A percentile compares a stretch with the other conserved stretches of the same genome.
These are phyloP conservation scores for Peniophora sp. DNA, from an alignment of 1,284 basidiomycete genomes.

Conservation along the genomic window DNA sequence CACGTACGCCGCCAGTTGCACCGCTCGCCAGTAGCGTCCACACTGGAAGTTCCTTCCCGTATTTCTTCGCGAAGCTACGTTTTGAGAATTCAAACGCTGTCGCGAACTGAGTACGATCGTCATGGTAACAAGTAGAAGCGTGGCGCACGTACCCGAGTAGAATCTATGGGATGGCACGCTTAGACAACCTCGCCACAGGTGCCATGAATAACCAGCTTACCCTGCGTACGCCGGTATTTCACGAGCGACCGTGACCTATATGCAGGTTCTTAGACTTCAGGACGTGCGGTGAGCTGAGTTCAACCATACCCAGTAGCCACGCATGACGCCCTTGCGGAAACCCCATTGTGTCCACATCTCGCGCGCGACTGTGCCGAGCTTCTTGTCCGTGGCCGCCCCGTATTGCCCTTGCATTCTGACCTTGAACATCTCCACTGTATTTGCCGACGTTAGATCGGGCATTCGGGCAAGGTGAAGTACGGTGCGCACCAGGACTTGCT, in stretches of 20 bases:
- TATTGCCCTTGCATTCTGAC: constrained; percentile 98
- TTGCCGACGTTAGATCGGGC: not conserved
- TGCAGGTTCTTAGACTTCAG: constrained; percentile 1
- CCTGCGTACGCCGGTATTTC: constrained; percentile 96
- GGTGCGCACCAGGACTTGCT: constrained; percentile 70
- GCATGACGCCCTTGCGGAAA: constrained; percentile 83
- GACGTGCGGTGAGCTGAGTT: not conserved
- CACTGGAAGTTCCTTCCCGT: constrained; percentile 69
- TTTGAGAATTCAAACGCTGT: constrained; percentile 86
- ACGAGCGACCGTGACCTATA: constrained; percentile 80
- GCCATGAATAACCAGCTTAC: constrained; percentile 29
- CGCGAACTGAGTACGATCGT: not conserved
- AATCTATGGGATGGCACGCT: constrained; percentile 34
- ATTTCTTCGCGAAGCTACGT: constrained; percentile 58
- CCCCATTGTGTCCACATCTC: constrained; percentile 88
- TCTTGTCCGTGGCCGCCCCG: constrained; percentile 69
- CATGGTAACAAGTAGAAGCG: not conserved
- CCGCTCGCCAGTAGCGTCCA: constrained; percentile 88
- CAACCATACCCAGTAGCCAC: constrained; percentile 83
- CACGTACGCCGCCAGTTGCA: constrained; percentile 79
- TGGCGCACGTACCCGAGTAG: constrained; percentile 50
- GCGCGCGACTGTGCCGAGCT: constrained; percentile 57
- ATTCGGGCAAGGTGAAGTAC: not conserved
- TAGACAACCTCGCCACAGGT: not conserved
- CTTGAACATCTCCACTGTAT: constrained; percentile 79